A percentile compares a stretch with the other conserved stretches of the same genome.
These are phyloP conservation scores for Botrytis pseudocinerea DNA, from an alignment of 2,329 filamentous ascomycete species.

Conservation along the genomic window DNA sequence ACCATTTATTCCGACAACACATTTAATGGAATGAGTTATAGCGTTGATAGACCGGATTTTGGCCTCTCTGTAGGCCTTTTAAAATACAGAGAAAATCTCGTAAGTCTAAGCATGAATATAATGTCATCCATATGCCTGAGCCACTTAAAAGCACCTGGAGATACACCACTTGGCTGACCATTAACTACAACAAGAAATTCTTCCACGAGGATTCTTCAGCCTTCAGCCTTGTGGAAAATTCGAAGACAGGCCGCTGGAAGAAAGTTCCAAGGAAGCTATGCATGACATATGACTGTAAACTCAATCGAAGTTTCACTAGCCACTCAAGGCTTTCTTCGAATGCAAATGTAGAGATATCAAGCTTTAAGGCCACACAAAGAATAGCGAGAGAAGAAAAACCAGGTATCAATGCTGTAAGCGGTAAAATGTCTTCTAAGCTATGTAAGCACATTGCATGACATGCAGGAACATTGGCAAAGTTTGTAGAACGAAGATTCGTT, in stretches of 20 bases:
- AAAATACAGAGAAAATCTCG: neutral
- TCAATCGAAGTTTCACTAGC: neutral
- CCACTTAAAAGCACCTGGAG: neutral
- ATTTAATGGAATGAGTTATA: neutral
- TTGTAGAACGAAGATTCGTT: slow-evolving; percentile 6
- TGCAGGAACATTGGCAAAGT: neutral
- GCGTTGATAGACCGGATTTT: neutral
- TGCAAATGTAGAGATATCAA: neutral
- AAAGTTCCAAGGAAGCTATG: neutral
- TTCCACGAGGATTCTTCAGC: neutral
- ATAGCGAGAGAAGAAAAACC: neutral
- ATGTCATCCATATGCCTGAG: neutral
- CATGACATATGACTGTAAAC: slow-evolving; percentile 9
- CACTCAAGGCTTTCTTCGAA: neutral
- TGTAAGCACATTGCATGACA: slow-evolving; percentile 20
- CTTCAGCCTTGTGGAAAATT: slow-evolving; percentile 5
- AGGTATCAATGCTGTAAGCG: neutral
- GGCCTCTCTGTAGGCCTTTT: neutral
- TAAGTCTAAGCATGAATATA: neutral
- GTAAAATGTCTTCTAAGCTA: neutral
- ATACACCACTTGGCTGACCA: neutral
- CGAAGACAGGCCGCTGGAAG: neutral
- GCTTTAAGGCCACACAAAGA: neutral
- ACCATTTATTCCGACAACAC: neutral
- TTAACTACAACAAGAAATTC: neutral